phyloP scores from a whole-genome alignment of 306 rosid species.

The Trichosanthes cucumerina region DNA sequence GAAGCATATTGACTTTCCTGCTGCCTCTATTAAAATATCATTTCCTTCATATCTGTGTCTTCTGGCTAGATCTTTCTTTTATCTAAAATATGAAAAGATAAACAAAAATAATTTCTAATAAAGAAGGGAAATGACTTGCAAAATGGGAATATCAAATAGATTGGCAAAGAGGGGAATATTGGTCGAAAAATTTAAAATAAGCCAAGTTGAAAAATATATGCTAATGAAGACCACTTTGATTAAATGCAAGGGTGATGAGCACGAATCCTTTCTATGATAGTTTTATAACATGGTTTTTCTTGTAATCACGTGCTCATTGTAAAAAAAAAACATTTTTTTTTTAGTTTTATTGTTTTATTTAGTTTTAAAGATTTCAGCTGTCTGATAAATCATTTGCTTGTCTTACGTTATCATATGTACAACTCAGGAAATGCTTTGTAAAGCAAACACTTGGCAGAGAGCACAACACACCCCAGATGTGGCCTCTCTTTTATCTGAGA shows the following conservation, averaged over 20 bases:
- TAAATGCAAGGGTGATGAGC: background rate
- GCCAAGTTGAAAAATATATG: background rate
- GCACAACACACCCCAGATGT: slow-evolving; percentile 86
- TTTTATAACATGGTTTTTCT: background rate
- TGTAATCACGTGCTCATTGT: background rate
- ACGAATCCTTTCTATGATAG: background rate
- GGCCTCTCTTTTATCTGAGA: slow-evolving; percentile 85
- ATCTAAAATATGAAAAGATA: background rate
- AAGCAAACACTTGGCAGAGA: slow-evolving; percentile 92
- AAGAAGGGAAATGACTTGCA: background rate
- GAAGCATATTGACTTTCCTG: background rate
- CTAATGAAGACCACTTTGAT: background rate
- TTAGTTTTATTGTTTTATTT: background rate
- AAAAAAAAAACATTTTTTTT: background rate
- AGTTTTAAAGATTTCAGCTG: background rate
- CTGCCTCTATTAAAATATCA: background rate
- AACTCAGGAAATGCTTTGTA: slow-evolving; percentile 81
- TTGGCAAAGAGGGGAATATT: background rate
- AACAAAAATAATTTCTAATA: background rate
- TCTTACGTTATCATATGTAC: background rate
- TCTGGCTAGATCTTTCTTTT: background rate
- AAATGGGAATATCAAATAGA: background rate
- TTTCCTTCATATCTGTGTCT: background rate
- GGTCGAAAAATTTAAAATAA: background rate
- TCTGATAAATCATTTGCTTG: background rate